Evolutionary conservation across 306 rosid genomes (phyloP), one percentile per base, ranked within the genome.

Genomic region (Sphenostylis stenocarpa): DNA sequence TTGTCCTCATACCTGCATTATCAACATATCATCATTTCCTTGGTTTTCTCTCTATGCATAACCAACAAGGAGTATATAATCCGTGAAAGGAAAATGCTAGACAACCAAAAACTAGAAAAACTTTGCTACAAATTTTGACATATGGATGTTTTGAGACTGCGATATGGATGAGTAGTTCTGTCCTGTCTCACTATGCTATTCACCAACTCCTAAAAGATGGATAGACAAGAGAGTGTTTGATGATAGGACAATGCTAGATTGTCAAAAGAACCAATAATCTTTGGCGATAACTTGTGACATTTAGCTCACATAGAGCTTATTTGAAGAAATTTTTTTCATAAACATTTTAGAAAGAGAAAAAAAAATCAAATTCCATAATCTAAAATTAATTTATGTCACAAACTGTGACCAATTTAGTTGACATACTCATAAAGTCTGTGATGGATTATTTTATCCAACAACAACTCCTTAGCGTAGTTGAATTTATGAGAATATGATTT

Each of bases 1-100:
- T 65, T 38, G 70, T 65, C 70, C 70, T 65, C 70, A 3, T 65
- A 65, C 70, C 70, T 65, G 33, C 49, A 38, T 20, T 17, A 33
- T 33, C 10, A 3, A 31, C 24, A 16, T 15, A 33, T 7, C 45
- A 63, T 33, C 3, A n/a, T 63, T 36, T 24, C 45, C 38, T 34
- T 6, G 38, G 28, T 8, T 62, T 28, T 62, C 20, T n/a, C n/a
- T 31, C 39, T 15, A 16, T 60, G 9, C 67, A 60, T 13, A 2
- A 28, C 39, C 31, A 4, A 9, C 4, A 11, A 5, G 38, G 64
- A 55, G 16, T 23, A n/a, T 11, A 11, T 9, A 21, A n/a, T 7
- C 9, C 43, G 9, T 55, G 7, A 56, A 56, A 56, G 10, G 63
- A 2, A 56, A 56, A 56, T 10, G 63, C 5, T 53, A 21, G 16